Evolutionary conservation across 495 filamentous ascomycete genomes (phyloP), one percentile per base, ranked within the genome.

Genomic region (Filosporella fistucella): DNA sequence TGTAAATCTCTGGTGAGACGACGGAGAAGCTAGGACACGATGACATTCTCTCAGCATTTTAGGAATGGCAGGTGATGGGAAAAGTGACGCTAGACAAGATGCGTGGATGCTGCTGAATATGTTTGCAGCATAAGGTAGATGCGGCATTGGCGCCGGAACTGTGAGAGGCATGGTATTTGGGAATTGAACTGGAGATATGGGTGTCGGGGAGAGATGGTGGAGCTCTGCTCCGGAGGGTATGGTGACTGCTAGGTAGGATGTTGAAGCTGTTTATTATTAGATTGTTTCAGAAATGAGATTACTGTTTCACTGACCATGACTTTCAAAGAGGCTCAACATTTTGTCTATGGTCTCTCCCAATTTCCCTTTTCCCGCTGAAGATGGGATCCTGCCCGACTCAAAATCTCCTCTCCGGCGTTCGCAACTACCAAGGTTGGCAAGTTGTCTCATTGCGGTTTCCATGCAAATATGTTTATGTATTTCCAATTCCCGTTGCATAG

Each of bases 401-500:
- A 36, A 16, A 7, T 16, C 33, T 40, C 3, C 13, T 38, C 17
- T 23, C 25, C 22, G 44, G 22, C 22, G 23, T 26, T 28, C 25
- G 18, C 25, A 50, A 29, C 23, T 36, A 16, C 18, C 33, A 36
- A 14, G 33, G 18, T 36, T 36, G 33, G n/a, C n/a, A 16, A 36
- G n/a, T 17, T 16, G 13, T 36, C 33, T 36, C 33, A 36, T 36
- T 36, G 46, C 47, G 26, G 32, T 38, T 13, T 50, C 20, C 52
- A 50, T 55, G 46, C 52, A 55, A 29, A 49, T 17, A 22, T 49
- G 45, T 23, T 55, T 55, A 13, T 55, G 45, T 1, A 52, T 26
- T 33, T 56, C 49, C 20, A 49, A 30, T 29, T 54, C 45, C 22
- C 39, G 44, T 20, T 54, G 32, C 1, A 54, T 18, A 18, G 35